Percentiles rank a stretch among this genome's conserved stretches.
Evolutionary conservation across 768 basidiomycete genomes (phyloP).

Genomic region (Kwoniella mangroviensis): DNA sequence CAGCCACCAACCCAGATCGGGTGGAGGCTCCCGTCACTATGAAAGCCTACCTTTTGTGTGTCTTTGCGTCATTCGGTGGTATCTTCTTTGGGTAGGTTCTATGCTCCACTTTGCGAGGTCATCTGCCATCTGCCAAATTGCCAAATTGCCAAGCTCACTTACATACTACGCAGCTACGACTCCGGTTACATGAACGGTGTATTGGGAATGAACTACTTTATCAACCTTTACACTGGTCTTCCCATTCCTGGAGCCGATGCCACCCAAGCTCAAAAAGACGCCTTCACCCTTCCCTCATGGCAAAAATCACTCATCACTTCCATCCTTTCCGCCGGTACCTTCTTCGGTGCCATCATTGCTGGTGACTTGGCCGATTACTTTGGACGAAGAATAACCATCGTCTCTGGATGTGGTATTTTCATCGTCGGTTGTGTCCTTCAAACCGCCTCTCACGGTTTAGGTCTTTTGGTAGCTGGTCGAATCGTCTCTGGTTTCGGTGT

Average conservation of each 20-base stretch:
- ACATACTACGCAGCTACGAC: slow-evolving; percentile 38
- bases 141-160: neutral
- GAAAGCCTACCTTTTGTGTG: slow-evolving; percentile 57
- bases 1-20: slow-evolving; percentile 41
- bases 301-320: slow-evolving; percentile 58
- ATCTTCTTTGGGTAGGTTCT: slow-evolving; percentile 54
- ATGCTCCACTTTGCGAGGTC: neutral
- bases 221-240: slow-evolving; percentile 93
- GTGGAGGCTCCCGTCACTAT: slow-evolving; percentile 60
- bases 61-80: slow-evolving; percentile 57
- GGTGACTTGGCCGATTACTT: slow-evolving; percentile 59
- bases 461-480: slow-evolving; percentile 54
- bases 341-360: slow-evolving; percentile 59
- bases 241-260: slow-evolving; percentile 40
- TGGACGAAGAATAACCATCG: slow-evolving; percentile 56
- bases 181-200: slow-evolving; percentile 56
- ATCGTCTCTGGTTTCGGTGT: slow-evolving; percentile 54
- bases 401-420: slow-evolving; percentile 50
- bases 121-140: neutral
- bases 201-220: slow-evolving; percentile 71
- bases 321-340: slow-evolving; percentile 59
- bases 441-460: slow-evolving; percentile 53
- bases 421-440: slow-evolving; percentile 53
- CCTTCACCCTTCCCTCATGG: slow-evolving; percentile 49
- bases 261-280: slow-evolving; percentile 29